Evolutionary conservation across 1,284 basidiomycete species (phyloP), one percentile per base, ranked within the genome.

Genomic region (Grifola frondosa): DNA sequence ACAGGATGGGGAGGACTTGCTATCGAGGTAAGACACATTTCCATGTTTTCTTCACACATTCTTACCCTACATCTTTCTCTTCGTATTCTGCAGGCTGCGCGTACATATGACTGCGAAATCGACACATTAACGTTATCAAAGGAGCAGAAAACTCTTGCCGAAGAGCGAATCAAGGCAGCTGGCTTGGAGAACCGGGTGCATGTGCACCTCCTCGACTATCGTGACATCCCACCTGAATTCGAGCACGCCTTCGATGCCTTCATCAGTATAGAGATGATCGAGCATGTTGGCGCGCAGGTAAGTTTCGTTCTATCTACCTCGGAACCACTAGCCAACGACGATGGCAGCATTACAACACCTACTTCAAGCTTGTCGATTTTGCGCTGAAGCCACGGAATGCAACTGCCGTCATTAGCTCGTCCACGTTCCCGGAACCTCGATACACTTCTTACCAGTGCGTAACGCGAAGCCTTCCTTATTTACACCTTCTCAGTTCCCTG

Each of bases 21-120:
- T n/a, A n/a, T n/a, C n/a, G n/a, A n/a, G n/a, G n/a, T n/a, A n/a
- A 32, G 11, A 4, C 34, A 36, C 9, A 20, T 22, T 21, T 9
- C 13, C 3, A 30, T 26, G 20, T 28, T 24, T 11, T 5, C 12
- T 21, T 9, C 20, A 30, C 25, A 17, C 30, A 89, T 91, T 45
- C 88, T 88, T 10, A 84, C 82, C 20, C 88, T 88, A 1, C 91
- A 88, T 88, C 88, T 88, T 2, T 79, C 81, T 4, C 73, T 91
- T 50, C 80, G 88, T 3, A 82, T 90, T 42, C 74, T 80, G 39
- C 78, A 86, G 31, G 74, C 74, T 3, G 62, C 66, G 26, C 71
- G 66, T 9, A 63, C 76, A 36, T 69, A 80, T 2, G 73, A 71
- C 20, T 84, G 82, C 40, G 77, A 70, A 1, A 74, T 91, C 42